Conservation (phyloP, 2,329 filamentous ascomycete genomes). For the Fusarium avenaceum region DNA sequence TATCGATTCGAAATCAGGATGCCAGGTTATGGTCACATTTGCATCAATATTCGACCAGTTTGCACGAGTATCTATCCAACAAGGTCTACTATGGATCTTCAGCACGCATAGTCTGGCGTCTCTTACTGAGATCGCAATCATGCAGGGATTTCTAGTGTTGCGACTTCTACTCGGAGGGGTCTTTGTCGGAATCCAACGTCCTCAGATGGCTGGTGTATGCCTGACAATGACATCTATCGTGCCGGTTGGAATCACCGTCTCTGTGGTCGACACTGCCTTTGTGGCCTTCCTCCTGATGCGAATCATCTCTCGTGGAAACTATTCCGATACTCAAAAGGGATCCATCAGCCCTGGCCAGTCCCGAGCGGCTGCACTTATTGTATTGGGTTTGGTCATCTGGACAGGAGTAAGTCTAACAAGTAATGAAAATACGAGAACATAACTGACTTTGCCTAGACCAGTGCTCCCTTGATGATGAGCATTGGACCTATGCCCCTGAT, state of each 20-base stretch:
- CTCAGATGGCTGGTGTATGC: slow-evolving; percentile 66
- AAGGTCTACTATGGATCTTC: slow-evolving; percentile 67
- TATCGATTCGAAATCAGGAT: slow-evolving; percentile 58
- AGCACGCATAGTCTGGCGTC: slow-evolving; percentile 57
- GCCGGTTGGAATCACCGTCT: slow-evolving; percentile 60
- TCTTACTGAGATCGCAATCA: slow-evolving; percentile 54
- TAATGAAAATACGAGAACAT: neutral
- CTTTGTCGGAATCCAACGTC: slow-evolving; percentile 67
- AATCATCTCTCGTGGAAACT: slow-evolving; percentile 56
- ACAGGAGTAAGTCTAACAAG: slow-evolving; percentile 62
- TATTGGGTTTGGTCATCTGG: slow-evolving; percentile 65
- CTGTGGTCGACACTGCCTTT: slow-evolving; percentile 62
- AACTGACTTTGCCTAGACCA: slow-evolving; percentile 56
- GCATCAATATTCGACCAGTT: slow-evolving; percentile 70
- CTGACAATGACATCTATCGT: slow-evolving; percentile 61
- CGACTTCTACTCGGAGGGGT: slow-evolving; percentile 67
- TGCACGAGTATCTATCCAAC: slow-evolving; percentile 65
- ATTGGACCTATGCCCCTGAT: slow-evolving; percentile 58
- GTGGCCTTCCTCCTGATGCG: slow-evolving; percentile 58
- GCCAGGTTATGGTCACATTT: slow-evolving; percentile 66
- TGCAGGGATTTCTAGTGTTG: slow-evolving; percentile 62
- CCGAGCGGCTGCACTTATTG: slow-evolving; percentile 59
- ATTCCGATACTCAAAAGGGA: slow-evolving; percentile 52
- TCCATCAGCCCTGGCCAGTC: slow-evolving; percentile 49
- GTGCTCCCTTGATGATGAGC: slow-evolving; percentile 65